phyloP scores from a whole-genome alignment of 108 stramenopile species.

The Cyclostephanos tholiformis region DNA sequence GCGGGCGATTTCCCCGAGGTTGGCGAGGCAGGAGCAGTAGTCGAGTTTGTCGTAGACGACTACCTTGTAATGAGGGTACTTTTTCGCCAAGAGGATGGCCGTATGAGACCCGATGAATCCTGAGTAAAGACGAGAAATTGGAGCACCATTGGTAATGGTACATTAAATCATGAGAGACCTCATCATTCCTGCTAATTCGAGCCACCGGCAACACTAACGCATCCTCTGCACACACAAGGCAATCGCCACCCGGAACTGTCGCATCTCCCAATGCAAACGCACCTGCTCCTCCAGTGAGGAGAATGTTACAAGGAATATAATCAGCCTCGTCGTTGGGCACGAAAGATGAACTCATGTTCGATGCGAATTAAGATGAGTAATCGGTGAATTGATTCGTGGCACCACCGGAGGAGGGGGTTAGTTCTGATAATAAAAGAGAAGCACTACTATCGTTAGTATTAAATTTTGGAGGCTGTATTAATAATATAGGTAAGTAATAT shows the following conservation, averaged over 20 bases:
- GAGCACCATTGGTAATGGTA: background rate
- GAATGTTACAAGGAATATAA: slow-evolving; percentile 92
- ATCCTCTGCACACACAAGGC: background rate
- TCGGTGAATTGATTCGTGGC: background rate
- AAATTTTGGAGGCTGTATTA: too few relatives aligned
- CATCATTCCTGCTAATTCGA: background rate
- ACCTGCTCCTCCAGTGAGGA: slow-evolving; percentile 97
- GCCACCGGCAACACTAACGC: background rate
- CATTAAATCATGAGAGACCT: background rate
- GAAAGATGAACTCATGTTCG: slow-evolving; percentile 38
- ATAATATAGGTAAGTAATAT: too few relatives aligned
- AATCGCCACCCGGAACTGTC: background rate
- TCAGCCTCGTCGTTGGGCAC: slow-evolving; percentile 38
- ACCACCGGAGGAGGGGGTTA: too few relatives aligned
- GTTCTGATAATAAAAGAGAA: too few relatives aligned
- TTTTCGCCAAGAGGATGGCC: slow-evolving; percentile 92
- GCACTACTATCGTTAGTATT: too few relatives aligned
- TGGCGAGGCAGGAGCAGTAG: slow-evolving; percentile 97
- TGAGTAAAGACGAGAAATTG: slow-evolving; percentile 11
- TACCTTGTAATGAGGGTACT: slow-evolving; percentile 96
- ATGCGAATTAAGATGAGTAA: background rate
- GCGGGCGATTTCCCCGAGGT: slow-evolving; percentile 81
- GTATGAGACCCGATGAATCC: slow-evolving; percentile 96
- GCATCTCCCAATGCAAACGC: slow-evolving; percentile 21
- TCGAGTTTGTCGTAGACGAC: slow-evolving; percentile 96